Evolutionary conservation across 208 protist species (phyloP).

Genomic region (Wallacemonas collosoma): DNA sequence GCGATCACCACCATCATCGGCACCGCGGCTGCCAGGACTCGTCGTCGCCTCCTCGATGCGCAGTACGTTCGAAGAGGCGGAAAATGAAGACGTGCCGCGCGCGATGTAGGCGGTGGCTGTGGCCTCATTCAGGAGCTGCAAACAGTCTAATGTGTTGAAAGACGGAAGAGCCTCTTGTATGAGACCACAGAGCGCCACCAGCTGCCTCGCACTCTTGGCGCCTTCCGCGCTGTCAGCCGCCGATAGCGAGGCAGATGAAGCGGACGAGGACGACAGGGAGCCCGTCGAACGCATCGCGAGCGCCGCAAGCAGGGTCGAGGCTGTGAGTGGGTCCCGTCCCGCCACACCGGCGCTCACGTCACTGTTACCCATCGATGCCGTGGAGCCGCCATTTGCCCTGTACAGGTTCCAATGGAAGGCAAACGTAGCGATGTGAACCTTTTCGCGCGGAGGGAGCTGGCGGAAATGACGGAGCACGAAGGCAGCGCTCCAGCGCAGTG

Average conservation of each 20-base stretch:
- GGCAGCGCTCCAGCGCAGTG: conserved; percentile 19
- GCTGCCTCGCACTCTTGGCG: conserved; percentile 21
- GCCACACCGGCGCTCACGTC: background rate
- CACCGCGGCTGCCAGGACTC: background rate
- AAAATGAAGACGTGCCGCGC: background rate
- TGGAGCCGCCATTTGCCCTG: conserved; percentile 21
- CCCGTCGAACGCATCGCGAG: background rate
- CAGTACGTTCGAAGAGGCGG: conserved; percentile 1
- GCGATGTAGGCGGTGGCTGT: conserved; percentile 20
- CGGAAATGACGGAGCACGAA: conserved; percentile 39
- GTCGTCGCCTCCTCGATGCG: too few relatives aligned
- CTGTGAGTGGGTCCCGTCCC: background rate
- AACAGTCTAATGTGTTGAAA: conserved; percentile 37
- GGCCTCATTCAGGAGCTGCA: conserved; percentile 59
- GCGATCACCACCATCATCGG: background rate
- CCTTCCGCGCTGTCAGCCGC: conserved; percentile 15
- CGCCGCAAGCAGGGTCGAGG: background rate
- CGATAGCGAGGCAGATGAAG: background rate
- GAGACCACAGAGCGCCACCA: conserved; percentile 34
- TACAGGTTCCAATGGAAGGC: conserved; percentile 40
- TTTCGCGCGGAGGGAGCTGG: conserved; percentile 35
- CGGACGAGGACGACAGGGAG: background rate
- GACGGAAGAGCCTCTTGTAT: conserved; percentile 18
- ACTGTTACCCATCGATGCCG: background rate
- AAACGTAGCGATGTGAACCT: conserved; percentile 26